Conservation (phyloP, 2,329 filamentous ascomycete species). For the Calonectria pseudoturangicola region DNA sequence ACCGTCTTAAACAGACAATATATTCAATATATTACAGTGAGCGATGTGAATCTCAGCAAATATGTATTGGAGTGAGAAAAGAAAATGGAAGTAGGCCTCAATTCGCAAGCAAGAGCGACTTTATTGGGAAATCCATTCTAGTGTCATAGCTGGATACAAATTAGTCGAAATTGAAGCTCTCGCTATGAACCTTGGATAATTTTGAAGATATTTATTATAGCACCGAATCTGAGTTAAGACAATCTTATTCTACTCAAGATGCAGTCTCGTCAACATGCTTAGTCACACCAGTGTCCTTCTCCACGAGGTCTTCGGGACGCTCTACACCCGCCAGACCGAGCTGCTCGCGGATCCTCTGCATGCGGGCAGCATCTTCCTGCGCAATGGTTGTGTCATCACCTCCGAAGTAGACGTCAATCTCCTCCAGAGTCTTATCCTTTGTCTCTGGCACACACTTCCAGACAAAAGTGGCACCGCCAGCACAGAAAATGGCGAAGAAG, state of each 20-base stretch:
- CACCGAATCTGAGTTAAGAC: neutral
- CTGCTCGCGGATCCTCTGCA: conserved; percentile 21
- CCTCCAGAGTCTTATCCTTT: conserved; percentile 15
- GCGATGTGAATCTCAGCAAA: no score
- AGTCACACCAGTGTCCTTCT: conserved; percentile 7
- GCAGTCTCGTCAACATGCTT: conserved; percentile 20
- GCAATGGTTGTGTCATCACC: conserved; percentile 21
- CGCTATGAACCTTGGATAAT: neutral
- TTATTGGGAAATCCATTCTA: no score
- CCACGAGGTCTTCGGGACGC: conserved; percentile 7
- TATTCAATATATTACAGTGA: no score
- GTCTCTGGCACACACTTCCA: conserved; percentile 27
- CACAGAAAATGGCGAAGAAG: conserved; percentile 13
- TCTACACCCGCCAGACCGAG: conserved; percentile 1
- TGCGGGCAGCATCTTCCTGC: conserved; percentile 10
- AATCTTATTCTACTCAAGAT: neutral
- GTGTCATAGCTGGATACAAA: no score
- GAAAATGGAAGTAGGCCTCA: no score
- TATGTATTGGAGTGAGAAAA: no score
- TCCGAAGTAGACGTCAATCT: conserved; percentile 15
- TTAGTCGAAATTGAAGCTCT: neutral
- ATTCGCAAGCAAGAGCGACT: no score
- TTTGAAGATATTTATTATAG: neutral
- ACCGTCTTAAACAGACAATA: no score
- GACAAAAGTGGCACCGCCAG: conserved; percentile 1